These are phyloP conservation scores for Allantophomopsis cytisporea DNA, from an alignment of 2,329 filamentous ascomycete species.

Conservation along the genomic window DNA sequence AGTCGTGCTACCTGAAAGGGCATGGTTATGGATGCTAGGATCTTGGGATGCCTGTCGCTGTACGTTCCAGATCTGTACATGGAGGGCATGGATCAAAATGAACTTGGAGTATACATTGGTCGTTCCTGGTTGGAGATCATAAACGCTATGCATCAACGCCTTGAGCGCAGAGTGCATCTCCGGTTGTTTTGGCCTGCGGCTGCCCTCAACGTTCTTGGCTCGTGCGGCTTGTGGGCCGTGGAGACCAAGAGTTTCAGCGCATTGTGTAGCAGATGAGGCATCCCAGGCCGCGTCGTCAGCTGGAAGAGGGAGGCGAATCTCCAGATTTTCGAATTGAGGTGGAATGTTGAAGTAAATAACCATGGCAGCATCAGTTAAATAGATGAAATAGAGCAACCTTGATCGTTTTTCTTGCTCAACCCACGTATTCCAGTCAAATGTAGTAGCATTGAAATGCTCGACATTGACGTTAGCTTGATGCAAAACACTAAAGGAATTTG, in stretches of 20 bases:
- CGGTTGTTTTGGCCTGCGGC: constrained; percentile 48
- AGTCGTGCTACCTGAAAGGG: constrained; percentile 19
- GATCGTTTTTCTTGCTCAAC: constrained; percentile 58
- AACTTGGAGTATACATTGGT: constrained; percentile 67
- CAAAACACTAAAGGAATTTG: constrained; percentile 39
- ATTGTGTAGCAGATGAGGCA: constrained; percentile 41
- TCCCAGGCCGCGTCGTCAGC: constrained; percentile 66
- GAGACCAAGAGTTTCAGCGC: constrained; percentile 51
- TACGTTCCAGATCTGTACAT: constrained; percentile 42
- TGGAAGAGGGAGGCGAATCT: constrained; percentile 55
- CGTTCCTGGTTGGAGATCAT: constrained; percentile 46
- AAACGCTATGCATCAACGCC: constrained; percentile 42
- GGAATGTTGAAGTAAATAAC: constrained; percentile 60
- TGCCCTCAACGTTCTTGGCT: constrained; percentile 46
- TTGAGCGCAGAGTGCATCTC: constrained; percentile 47
- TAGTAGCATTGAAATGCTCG: constrained; percentile 29
- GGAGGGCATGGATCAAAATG: constrained; percentile 55
- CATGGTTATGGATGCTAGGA: constrained; percentile 7
- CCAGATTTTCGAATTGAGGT: constrained; percentile 47
- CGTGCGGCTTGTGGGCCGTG: constrained; percentile 40
- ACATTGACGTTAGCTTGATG: constrained; percentile 40
- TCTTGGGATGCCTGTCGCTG: constrained; percentile 27
- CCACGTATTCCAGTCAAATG: constrained; percentile 55
- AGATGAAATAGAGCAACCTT: constrained; percentile 50
- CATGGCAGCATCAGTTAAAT: constrained; percentile 49